These are phyloP conservation scores for Rhodotorula sp. DNA, from an alignment of 1,284 basidiomycete genomes.

Conservation along the genomic window DNA sequence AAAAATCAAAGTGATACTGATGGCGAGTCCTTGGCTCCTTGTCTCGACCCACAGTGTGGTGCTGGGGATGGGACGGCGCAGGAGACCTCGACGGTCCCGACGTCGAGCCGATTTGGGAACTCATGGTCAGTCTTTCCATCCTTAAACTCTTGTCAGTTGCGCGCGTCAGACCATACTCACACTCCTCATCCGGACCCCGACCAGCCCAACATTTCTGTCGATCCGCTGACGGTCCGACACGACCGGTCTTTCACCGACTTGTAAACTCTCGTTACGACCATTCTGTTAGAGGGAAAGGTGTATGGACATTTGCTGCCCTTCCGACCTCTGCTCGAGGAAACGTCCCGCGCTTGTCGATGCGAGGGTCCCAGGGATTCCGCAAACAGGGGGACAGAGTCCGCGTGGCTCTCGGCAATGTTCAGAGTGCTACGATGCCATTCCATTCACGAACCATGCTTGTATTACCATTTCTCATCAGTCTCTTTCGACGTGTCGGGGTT, in stretches of 20 bases:
- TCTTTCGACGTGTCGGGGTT: not conserved
- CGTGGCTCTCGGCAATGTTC: not conserved
- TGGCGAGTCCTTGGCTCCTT: not conserved
- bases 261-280: not conserved
- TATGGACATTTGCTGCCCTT: not conserved
- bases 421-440: not conserved
- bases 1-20: not conserved
- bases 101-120: conserved; percentile 93
- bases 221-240: conserved; percentile 65
- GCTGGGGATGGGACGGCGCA: conserved; percentile 98
- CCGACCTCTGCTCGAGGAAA: not conserved
- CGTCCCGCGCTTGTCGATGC: too few relatives aligned
- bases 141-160: not conserved
- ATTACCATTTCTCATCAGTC: not conserved
- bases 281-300: not conserved
- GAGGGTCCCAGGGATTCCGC: too few relatives aligned
- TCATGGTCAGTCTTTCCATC: conserved; percentile 53
- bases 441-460: not conserved
- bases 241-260: conserved; percentile 56
- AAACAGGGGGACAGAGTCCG: not conserved
- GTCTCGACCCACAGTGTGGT: conserved; percentile 58
- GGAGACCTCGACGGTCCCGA: conserved; percentile 79
- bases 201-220: conserved; percentile 61
- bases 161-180: not conserved
- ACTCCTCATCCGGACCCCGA: not conserved